phyloP scores from a whole-genome alignment of 805 yeast genomes.

The Saturnispora hagleri region DNA sequence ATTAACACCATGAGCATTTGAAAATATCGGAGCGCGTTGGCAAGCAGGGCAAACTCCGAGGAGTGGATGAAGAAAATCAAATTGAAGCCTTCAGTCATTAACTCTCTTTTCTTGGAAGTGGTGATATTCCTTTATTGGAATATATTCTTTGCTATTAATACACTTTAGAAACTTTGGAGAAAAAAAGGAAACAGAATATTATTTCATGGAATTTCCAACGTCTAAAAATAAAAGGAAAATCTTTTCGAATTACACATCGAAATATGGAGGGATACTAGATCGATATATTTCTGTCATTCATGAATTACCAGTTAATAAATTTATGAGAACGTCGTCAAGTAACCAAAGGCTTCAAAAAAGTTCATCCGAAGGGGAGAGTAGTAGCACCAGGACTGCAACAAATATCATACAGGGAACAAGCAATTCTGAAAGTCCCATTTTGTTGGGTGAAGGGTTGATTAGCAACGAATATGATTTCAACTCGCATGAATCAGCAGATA shows the following conservation, averaged over 20 bases:
- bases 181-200: neutral
- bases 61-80: neutral
- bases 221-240: neutral
- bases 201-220: neutral
- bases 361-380: neutral
- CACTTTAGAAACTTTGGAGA: neutral
- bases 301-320: neutral
- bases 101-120: too few species aligned
- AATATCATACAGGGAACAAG: neutral
- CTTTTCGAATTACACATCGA: slow-evolving; percentile 14
- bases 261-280: slow-evolving; percentile 21
- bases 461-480: neutral
- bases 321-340: neutral
- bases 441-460: neutral
- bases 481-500: neutral
- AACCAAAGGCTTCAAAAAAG: neutral
- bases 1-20: slow-evolving; percentile 1
- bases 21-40: slow-evolving; percentile 2
- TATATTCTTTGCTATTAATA: neutral
- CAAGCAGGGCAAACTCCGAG: neutral
- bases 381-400: neutral
- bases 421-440: neutral
- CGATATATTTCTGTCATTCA: slow-evolving; percentile 20
- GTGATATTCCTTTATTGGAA: neutral
- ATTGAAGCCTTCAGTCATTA: neutral